Evolutionary conservation across 2,329 filamentous ascomycete species (phyloP).

Genomic region (Cryphonectria nitschkei): DNA sequence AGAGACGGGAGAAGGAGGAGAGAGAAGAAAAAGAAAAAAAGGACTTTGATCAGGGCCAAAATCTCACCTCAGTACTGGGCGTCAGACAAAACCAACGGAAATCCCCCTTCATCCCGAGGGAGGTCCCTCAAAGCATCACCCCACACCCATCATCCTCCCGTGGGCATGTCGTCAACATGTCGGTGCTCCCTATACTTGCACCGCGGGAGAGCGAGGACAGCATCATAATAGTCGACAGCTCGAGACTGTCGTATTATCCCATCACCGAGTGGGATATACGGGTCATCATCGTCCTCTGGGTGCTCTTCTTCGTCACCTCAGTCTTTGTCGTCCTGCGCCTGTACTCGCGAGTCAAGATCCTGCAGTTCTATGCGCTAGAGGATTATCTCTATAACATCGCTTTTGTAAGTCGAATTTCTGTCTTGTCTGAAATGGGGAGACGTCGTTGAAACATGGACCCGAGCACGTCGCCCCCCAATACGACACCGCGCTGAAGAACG

Average conservation of each 20-base stretch:
- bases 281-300: constrained; percentile 28
- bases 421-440: background rate
- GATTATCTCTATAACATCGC: constrained; percentile 29
- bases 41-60: background rate
- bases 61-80: background rate
- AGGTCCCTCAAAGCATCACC: background rate
- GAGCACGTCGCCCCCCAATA: background rate
- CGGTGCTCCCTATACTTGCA: constrained; percentile 16
- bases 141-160: background rate
- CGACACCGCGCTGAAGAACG: background rate
- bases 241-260: constrained; percentile 18
- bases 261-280: constrained; percentile 25
- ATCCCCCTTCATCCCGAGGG: background rate
- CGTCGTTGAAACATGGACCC: background rate
- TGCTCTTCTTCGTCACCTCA: constrained; percentile 25
- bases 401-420: constrained; percentile 19
- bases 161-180: constrained; percentile 20
- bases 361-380: constrained; percentile 29
- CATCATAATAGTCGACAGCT: constrained; percentile 18
- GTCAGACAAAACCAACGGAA: background rate
- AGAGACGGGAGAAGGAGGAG: background rate
- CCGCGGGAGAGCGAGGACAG: constrained; percentile 21
- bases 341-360: constrained; percentile 26
- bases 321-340: constrained; percentile 27
- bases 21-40: background rate